Evolutionary conservation across 2,329 filamentous ascomycete species (phyloP).

Genomic region (Onygenales sp.): DNA sequence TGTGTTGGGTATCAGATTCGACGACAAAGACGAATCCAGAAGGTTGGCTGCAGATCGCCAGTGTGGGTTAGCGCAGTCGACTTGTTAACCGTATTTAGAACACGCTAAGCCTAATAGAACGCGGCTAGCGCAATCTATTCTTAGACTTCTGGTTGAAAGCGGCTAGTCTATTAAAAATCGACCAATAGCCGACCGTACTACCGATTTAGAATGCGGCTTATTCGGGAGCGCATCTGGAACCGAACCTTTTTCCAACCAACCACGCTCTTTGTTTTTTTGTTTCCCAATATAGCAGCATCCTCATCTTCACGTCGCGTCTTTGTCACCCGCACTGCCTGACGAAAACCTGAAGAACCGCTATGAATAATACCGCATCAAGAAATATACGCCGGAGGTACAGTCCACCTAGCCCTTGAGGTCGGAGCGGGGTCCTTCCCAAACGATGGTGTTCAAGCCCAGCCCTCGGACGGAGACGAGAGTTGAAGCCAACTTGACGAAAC

Average conservation of each 20-base stretch:
- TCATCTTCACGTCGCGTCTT: too few species aligned
- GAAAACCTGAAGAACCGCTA: too few species aligned
- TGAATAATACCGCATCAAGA: too few species aligned
- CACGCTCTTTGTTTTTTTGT: background rate
- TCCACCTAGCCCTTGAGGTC: too few species aligned
- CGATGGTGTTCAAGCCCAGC: too few species aligned
- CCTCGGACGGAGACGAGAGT: too few species aligned
- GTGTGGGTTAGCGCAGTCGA: background rate
- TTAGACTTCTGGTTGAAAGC: background rate
- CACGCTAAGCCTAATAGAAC: background rate
- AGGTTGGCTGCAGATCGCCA: background rate
- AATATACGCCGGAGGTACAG: too few species aligned
- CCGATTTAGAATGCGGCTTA: background rate
- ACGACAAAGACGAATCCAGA: background rate
- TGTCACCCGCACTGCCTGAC: too few species aligned
- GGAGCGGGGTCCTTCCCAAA: too few species aligned
- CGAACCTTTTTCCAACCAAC: background rate
- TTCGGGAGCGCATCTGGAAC: background rate
- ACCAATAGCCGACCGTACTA: background rate
- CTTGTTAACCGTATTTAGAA: background rate
- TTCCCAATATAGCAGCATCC: constrained; percentile 1
- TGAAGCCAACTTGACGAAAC: too few species aligned
- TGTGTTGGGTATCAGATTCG: background rate
- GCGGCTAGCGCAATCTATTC: background rate
- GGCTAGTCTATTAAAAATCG: background rate